Evolutionary conservation across 1,284 basidiomycete species (phyloP), one percentile per base, ranked within the genome.

Genomic region (Trichosporon ovoides): DNA sequence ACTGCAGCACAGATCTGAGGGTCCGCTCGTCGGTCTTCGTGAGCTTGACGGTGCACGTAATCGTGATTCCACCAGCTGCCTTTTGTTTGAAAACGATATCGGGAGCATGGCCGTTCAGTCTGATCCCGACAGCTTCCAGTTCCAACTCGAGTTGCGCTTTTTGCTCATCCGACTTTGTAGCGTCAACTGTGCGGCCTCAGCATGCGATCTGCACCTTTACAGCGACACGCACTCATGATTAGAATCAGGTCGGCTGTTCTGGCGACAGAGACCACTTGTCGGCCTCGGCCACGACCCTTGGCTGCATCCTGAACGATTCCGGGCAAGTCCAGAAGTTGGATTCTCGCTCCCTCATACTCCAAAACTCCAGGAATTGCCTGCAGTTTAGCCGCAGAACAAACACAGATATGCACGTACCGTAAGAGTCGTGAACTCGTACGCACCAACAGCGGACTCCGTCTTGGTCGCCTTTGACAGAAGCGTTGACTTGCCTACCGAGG

Each of bases 261-360:
- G 20, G 90, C 92, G 22, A 91, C 87, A 82, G 68, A 84, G 16
- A 98, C 92, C 28, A 98, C 95, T 78, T 98, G 95, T 64, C 95
- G 85, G 51, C 95, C 95, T 69, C 95, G 84, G 35, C 95, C 95
- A 66, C 92, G 84, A 65, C 86, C 88, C 80, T 91, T 88, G 66
- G 89, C 89, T 7, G 95, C 94, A 46, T 94, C 95, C 77, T 98
- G 94, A 20, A 98, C 92, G 71, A 98, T 98, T 78, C 95, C 95
- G 2, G 95, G 95, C 57, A 98, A 79, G 84, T 98, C 95, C 28
- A 97, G 83, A 49, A 98, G 82, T 72, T 97, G 93, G 58, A 96
- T 92, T 46, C 90, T 83, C 13, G 92, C 91, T 28, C 93, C 93
- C 73, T 94, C 86, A 70, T 96, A 88, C 70, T 96, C 92, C 20